Evolutionary conservation across 768 basidiomycete genomes (phyloP).

Genomic region (Leccinum variicolor): DNA sequence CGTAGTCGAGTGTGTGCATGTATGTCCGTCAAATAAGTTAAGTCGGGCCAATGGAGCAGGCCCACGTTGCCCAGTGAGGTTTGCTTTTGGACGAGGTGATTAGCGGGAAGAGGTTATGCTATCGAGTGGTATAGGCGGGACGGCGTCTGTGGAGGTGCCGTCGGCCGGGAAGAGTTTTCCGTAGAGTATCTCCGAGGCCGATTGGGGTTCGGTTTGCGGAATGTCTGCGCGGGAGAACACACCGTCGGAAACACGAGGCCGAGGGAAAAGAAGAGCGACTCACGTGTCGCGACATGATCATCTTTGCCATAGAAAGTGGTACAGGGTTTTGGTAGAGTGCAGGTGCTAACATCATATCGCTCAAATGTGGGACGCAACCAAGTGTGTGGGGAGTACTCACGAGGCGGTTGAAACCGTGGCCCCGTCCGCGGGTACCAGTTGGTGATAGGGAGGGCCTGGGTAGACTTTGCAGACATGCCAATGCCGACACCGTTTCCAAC

Average conservation of each 20-base stretch:
- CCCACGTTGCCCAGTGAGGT: slow-evolving; percentile 9
- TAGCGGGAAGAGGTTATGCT: slow-evolving; percentile 25
- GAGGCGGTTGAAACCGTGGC: slow-evolving; percentile 31
- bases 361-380: neutral
- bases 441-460: slow-evolving; percentile 13
- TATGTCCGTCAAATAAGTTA: slow-evolving; percentile 30
- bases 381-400: slow-evolving; percentile 17
- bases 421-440: slow-evolving; percentile 22
- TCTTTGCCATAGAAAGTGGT: slow-evolving; percentile 49
- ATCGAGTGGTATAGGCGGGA: slow-evolving; percentile 33
- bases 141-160: slow-evolving; percentile 32
- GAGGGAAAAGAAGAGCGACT: slow-evolving; percentile 14
- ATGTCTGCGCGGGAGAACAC: slow-evolving; percentile 22
- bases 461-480: slow-evolving; percentile 8
- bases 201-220: slow-evolving; percentile 30
- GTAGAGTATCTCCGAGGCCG: slow-evolving; percentile 23
- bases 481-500: slow-evolving; percentile 8
- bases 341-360: slow-evolving; percentile 30
- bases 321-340: slow-evolving; percentile 41
- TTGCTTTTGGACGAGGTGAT: slow-evolving; percentile 19
- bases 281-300: slow-evolving; percentile 53
- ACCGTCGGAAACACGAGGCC: neutral
- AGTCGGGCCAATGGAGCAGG: slow-evolving; percentile 3
- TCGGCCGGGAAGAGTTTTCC: slow-evolving; percentile 11
- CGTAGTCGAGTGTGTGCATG: slow-evolving; percentile 20